phyloP scores from a whole-genome alignment of 495 filamentous ascomycete genomes.

The Daldinia bambusicola region DNA sequence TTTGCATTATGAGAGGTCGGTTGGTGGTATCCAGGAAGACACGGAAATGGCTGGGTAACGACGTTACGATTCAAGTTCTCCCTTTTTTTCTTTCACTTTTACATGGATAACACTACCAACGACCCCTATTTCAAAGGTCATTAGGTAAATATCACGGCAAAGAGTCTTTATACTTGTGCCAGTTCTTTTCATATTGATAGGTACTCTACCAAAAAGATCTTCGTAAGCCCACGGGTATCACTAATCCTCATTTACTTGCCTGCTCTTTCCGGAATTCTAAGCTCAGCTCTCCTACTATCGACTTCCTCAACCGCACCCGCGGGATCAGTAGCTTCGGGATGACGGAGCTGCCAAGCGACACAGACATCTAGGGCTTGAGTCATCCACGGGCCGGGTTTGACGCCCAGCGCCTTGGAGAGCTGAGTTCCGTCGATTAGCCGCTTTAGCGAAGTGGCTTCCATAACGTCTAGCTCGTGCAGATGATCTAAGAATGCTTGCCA shows the following conservation, averaged over 20 bases:
- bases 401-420: conserved; percentile 68
- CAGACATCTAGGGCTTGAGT: conserved; percentile 73
- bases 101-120: neutral
- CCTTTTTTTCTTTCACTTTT: too few species aligned
- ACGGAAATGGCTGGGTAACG: neutral
- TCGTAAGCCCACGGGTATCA: conserved; percentile 31
- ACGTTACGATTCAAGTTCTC: neutral
- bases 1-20: neutral
- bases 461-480: conserved; percentile 61
- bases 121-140: neutral
- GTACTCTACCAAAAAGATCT: neutral
- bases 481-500: conserved; percentile 69
- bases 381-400: conserved; percentile 81
- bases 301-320: conserved; percentile 74
- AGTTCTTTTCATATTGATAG: neutral
- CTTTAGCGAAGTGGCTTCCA: conserved; percentile 63
- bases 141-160: neutral
- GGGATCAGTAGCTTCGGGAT: conserved; percentile 72
- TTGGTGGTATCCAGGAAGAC: too few species aligned
- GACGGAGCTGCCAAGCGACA: conserved; percentile 85
- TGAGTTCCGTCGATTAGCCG: conserved; percentile 72
- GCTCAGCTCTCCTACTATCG: conserved; percentile 61
- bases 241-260: neutral
- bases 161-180: neutral
- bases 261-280: conserved; percentile 57